Base-by-base conservation (phyloP, 2,329 filamentous ascomycete species). In the Pseudogymnoascus sp. region DNA sequence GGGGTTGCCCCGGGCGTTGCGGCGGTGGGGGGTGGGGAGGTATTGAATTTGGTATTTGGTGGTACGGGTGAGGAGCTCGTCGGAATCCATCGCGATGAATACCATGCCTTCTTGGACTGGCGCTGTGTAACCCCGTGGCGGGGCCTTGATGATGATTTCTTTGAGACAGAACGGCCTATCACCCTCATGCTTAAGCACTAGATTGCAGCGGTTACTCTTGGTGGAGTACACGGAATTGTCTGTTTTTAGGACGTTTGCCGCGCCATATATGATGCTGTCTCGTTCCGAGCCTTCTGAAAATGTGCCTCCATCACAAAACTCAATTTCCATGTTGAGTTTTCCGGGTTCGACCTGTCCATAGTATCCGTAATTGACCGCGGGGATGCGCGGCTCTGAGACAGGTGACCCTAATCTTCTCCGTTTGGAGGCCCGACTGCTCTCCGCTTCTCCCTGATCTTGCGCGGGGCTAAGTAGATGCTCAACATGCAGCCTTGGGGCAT, bases 41-140 rank as follows among this genome's bases (percentile, higher is more conserved):
- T 88, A 90, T 67, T 87, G 84, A 26, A 93, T 86, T 66, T 90
- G 84, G 71, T 93, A 93, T 63, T 85, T 81, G 5, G 88, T 82
- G 9, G 90, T 94, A 62, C 87, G 82, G 17, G 79, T 82, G 44
- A 94, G 75, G 1, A 94, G 77, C 63, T 94, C 87, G 66, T 95
- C 86, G 37, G 86, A 83, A 40, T 85, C 83, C 92, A 97, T 96
- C 50, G 90, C 84, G 29, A 97, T 82, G 70, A 97, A 97, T 0
- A 97, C 84, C 81, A 97, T 87, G 47, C 94, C 93, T 80, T 96
- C 89, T 74, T 93, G 87, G 60, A 96, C 87, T 60, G 92, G 92
- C 68, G 90, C 87, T 63, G 91, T 92, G 73, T 92, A 96, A 60
- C 90, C 89, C 44, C 76, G 78, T 36, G 85, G 84, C 0, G 93